A percentile compares a stretch with the other conserved stretches of the same genome.
These are phyloP conservation scores for Trichoderma parareesei DNA, from an alignment of 495 filamentous ascomycete genomes.

Conservation along the genomic window DNA sequence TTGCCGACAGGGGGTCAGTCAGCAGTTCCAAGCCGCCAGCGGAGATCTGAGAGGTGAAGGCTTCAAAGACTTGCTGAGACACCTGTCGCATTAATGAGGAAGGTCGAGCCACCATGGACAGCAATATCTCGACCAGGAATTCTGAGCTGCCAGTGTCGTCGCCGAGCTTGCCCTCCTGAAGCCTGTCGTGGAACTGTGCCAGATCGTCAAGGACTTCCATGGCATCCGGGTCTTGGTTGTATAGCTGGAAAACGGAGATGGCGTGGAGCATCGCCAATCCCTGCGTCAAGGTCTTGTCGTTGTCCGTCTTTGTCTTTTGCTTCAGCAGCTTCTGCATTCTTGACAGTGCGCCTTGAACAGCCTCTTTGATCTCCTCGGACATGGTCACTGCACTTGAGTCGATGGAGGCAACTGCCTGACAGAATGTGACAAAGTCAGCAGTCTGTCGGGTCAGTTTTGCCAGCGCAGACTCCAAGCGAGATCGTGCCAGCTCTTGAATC, in stretches of 20 bases:
- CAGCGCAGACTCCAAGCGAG: conserved; percentile 53
- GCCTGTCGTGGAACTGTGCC: conserved; percentile 49
- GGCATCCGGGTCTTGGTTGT: conserved; percentile 79
- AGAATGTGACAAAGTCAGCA: conserved; percentile 43
- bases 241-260: conserved; percentile 80
- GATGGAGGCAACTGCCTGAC: conserved; percentile 38
- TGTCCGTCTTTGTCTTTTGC: conserved; percentile 37
- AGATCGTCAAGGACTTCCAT: conserved; percentile 33
- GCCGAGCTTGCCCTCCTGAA: conserved; percentile 21
- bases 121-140: conserved; percentile 75
- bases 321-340: conserved; percentile 62
- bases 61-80: conserved; percentile 76
- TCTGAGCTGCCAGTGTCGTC: conserved; percentile 52
- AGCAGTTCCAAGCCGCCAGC: conserved; percentile 65
- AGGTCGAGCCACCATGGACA: conserved; percentile 79
- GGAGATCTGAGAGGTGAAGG: conserved; percentile 64
- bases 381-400: conserved; percentile 49
- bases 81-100: conserved; percentile 80
- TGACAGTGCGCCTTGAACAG: conserved; percentile 54
- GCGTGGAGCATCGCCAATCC: conserved; percentile 78
- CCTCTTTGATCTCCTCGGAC: conserved; percentile 51
- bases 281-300: conserved; percentile 33
- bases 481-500: conserved; percentile 61
- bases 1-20: conserved; percentile 62
- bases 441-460: conserved; percentile 60